These are phyloP conservation scores for Pseudozyma sp. DNA, from an alignment of 1,284 basidiomycete species.

Conservation along the genomic window DNA sequence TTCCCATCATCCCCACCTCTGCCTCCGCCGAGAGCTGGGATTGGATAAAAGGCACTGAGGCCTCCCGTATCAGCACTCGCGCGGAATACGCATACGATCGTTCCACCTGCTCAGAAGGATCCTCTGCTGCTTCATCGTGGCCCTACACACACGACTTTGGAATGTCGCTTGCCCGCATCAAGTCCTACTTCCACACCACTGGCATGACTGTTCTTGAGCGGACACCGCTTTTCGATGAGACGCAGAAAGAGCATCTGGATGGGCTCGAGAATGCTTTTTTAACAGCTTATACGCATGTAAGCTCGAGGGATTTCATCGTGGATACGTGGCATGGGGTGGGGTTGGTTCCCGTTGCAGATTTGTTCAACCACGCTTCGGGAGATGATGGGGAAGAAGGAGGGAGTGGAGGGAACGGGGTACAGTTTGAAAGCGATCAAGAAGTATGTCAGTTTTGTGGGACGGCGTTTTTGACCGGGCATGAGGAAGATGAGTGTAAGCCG, in stretches of 20 bases:
- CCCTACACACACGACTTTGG: slow-evolving; percentile 42
- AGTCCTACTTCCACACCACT: slow-evolving; percentile 27
- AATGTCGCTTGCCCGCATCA: slow-evolving; percentile 14
- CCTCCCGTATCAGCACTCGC: slow-evolving; percentile 17
- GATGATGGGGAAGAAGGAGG: too few species aligned
- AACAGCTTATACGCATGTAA: slow-evolving; percentile 54
- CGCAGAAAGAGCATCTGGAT: slow-evolving; percentile 16
- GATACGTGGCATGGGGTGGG: slow-evolving; percentile 58
- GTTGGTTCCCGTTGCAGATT: slow-evolving; percentile 61
- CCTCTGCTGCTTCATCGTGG: not conserved
- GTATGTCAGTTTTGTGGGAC: slow-evolving; percentile 61
- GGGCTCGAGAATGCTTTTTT: slow-evolving; percentile 28
- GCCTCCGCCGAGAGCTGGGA: not conserved
- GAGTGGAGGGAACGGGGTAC: slow-evolving; percentile 43
- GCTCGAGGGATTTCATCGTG: slow-evolving; percentile 61
- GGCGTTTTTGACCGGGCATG: slow-evolving; percentile 32
- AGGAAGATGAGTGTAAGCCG: slow-evolving; percentile 6
- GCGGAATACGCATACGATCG: slow-evolving; percentile 9
- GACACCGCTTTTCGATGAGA: slow-evolving; percentile 16
- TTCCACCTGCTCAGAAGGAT: not conserved
- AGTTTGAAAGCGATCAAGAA: slow-evolving; percentile 63
- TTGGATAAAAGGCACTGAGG: slow-evolving; percentile 51
- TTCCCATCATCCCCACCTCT: slow-evolving; percentile 23
- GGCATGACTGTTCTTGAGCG: slow-evolving; percentile 26
- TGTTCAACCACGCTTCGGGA: slow-evolving; percentile 56